Evolutionary conservation across 202 grass and related monocot genomes (phyloP).

Genomic region (Schoenoplectus tabernaemontani): DNA sequence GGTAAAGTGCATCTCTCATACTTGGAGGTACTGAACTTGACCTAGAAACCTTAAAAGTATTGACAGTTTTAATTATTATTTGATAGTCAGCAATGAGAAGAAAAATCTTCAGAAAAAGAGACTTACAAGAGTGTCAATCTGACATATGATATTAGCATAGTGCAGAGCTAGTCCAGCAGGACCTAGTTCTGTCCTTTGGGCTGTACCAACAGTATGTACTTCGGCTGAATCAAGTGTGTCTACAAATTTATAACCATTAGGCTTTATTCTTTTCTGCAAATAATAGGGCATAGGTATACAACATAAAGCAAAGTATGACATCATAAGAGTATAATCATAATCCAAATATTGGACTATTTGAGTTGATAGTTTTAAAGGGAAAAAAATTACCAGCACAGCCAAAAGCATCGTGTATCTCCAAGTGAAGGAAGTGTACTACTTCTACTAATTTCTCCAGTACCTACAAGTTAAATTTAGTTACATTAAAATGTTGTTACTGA

Average conservation of each 20-base stretch:
- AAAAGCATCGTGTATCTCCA: slow-evolving; percentile 76
- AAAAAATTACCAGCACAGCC: slow-evolving; percentile 41
- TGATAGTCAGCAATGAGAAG: slow-evolving; percentile 1
- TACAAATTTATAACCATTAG: slow-evolving; percentile 22
- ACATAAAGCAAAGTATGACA: too few relatives aligned
- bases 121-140: slow-evolving; percentile 83
- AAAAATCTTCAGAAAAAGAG: slow-evolving; percentile 8
- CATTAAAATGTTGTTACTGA: neutral
- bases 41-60: slow-evolving; percentile 53
- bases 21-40: slow-evolving; percentile 51
- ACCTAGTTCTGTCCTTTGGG: slow-evolving; percentile 35
- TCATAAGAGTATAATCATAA: too few relatives aligned
- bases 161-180: slow-evolving; percentile 70
- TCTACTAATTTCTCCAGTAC: slow-evolving; percentile 78
- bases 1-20: slow-evolving; percentile 73
- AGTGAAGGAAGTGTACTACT: slow-evolving; percentile 76
- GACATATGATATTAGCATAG: slow-evolving; percentile 86
- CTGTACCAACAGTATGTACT: slow-evolving; percentile 22
- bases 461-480: slow-evolving; percentile 27
- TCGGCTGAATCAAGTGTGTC: slow-evolving; percentile 27
- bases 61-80: neutral
- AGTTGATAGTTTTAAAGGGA: slow-evolving; percentile 6
- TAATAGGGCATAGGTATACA: too few relatives aligned
- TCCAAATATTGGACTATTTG: slow-evolving; percentile 16
- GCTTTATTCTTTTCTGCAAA: too few relatives aligned